These are phyloP conservation scores for Plasmopara muralis DNA, from an alignment of 352 stramenopile genomes.

Conservation along the genomic window DNA sequence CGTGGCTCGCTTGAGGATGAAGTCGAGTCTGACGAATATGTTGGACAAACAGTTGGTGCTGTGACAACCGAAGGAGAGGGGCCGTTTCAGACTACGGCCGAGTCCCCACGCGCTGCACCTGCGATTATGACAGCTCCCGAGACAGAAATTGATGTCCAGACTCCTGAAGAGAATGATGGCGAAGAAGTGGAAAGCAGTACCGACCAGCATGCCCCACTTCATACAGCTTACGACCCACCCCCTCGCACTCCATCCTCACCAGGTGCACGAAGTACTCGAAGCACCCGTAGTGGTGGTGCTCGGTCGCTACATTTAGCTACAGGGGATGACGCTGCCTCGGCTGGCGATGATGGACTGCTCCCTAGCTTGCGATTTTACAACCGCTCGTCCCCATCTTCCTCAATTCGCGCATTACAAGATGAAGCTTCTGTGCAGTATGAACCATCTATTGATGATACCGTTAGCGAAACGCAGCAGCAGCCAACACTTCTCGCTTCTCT, in stretches of 20 bases:
- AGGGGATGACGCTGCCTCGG: conserved; percentile 32
- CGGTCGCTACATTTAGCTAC: conserved; percentile 30
- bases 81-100: conserved; percentile 60
- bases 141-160: conserved; percentile 58
- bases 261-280: conserved; percentile 29
- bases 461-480: conserved; percentile 49
- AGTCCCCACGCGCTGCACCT: conserved; percentile 48
- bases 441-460: conserved; percentile 61
- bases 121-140: conserved; percentile 40
- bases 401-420: conserved; percentile 70
- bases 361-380: conserved; percentile 56
- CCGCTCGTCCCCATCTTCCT: conserved; percentile 73
- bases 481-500: conserved; percentile 41
- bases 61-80: conserved; percentile 63
- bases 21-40: conserved; percentile 27
- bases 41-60: conserved; percentile 65
- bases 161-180: conserved; percentile 33
- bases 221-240: conserved; percentile 12
- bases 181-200: conserved; percentile 35
- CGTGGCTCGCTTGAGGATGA: conserved; percentile 39
- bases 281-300: conserved; percentile 21
- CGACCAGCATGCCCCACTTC: conserved; percentile 20
- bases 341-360: conserved; percentile 42
- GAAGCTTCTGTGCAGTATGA: conserved; percentile 65
- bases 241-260: conserved; percentile 29